A percentile compares a stretch with the other conserved stretches of the same genome.
Conservation (phyloP, 1,284 basidiomycete species). For the Sanguinoderma infundibulare region DNA sequence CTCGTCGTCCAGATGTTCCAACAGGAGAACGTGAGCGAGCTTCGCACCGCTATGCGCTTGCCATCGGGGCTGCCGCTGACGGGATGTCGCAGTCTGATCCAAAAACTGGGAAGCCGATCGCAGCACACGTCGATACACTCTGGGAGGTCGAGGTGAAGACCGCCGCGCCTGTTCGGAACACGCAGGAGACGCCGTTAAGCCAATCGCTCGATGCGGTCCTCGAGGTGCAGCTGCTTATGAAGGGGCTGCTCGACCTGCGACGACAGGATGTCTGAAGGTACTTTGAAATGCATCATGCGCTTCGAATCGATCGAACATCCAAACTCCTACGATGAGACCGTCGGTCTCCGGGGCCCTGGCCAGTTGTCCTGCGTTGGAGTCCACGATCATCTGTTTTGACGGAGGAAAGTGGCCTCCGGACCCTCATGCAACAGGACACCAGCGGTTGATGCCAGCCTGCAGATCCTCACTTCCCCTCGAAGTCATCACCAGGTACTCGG, state of each 20-base stretch:
- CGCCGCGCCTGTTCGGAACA: constrained; percentile 72
- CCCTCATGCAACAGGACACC: too few relatives aligned
- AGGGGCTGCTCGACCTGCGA: constrained; percentile 73
- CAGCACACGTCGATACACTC: constrained; percentile 72
- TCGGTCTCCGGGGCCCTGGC: too few relatives aligned
- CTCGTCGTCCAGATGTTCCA: constrained; percentile 82
- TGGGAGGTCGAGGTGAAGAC: constrained; percentile 88
- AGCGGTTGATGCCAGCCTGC: too few relatives aligned
- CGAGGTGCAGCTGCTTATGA: constrained; percentile 80
- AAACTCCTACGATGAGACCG: too few relatives aligned
- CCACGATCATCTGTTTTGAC: too few relatives aligned
- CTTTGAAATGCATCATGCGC: too few relatives aligned
- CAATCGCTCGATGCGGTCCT: constrained; percentile 71
- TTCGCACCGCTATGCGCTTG: background rate
- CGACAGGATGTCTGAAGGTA: constrained; percentile 63
- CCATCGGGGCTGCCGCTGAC: background rate
- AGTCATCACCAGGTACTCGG: too few relatives aligned
- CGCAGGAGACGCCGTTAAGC: constrained; percentile 66
- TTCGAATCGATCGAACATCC: background rate
- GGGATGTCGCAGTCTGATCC: constrained; percentile 57
- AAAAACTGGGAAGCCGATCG: constrained; percentile 71
- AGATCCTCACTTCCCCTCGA: too few relatives aligned
- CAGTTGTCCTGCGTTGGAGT: too few relatives aligned
- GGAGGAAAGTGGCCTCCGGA: too few relatives aligned
- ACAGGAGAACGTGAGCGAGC: constrained; percentile 69